Conservation (phyloP, 257 asterid genomes). For the Ilex aquifolium region DNA sequence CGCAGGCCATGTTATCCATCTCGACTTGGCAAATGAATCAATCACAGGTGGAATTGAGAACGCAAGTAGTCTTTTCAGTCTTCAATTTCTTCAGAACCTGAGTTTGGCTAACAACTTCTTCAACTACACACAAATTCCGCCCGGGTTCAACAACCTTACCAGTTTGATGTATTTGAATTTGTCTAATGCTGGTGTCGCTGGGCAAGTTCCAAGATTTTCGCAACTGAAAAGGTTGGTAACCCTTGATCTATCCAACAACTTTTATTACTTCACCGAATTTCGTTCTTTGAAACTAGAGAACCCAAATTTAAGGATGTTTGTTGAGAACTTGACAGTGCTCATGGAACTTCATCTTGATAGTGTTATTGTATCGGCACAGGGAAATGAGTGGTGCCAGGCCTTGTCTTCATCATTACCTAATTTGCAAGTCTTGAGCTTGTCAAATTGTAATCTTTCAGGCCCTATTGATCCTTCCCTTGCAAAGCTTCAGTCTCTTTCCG, state of each 20-base stretch:
- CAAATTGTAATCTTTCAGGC: conserved; percentile 3
- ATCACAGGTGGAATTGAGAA: conserved; percentile 32
- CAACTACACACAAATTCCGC: conserved; percentile 27
- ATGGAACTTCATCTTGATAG: neutral
- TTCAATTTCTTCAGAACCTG: conserved; percentile 34
- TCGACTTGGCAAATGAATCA: conserved; percentile 32
- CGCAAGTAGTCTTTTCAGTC: conserved; percentile 32
- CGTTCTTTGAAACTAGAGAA: neutral
- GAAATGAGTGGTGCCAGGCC: conserved; percentile 9
- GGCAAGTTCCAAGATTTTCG: conserved; percentile 38
- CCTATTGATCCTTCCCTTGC: conserved; percentile 10
- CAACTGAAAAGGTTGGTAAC: conserved; percentile 20
- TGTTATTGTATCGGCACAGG: neutral
- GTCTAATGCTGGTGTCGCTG: conserved; percentile 46
- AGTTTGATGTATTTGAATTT: conserved; percentile 40
- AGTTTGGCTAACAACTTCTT: conserved; percentile 44
- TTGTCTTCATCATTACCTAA: conserved; percentile 20
- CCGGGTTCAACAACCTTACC: conserved; percentile 26
- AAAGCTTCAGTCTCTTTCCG: conserved; percentile 11
- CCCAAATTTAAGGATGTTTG: neutral
- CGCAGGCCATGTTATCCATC: conserved; percentile 34
- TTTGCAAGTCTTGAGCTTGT: conserved; percentile 4
- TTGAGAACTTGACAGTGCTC: neutral
- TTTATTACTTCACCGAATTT: too few species aligned
- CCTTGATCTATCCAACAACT: conserved; percentile 37